Evolutionary conservation across 2,329 filamentous ascomycete species (phyloP).

Genomic region (Xenosphaeropsis pyriputrescens): DNA sequence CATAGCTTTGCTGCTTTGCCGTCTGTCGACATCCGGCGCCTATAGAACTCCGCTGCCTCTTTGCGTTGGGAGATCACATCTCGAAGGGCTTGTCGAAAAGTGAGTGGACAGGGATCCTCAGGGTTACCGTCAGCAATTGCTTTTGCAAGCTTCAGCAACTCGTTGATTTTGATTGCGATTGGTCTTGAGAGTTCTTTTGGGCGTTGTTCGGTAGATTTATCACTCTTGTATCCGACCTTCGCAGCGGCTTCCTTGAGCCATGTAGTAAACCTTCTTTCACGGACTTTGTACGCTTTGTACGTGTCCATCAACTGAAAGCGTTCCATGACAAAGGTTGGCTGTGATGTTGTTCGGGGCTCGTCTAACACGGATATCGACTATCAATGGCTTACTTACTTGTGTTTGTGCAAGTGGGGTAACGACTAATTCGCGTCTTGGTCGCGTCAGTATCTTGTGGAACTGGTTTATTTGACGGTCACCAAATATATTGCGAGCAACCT

Average conservation of each 20-base stretch:
- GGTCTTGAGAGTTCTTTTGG: not conserved
- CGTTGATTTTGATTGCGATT: constrained; percentile 1
- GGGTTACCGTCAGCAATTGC: not conserved
- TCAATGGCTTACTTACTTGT: too few species aligned
- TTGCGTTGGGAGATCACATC: constrained; percentile 3
- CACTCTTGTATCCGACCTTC: constrained; percentile 2
- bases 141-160: constrained; percentile 1
- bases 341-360: too few species aligned
- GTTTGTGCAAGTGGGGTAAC: too few species aligned
- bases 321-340: not conserved
- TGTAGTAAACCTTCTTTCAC: constrained; percentile 3
- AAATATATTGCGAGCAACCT: too few species aligned
- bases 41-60: constrained; percentile 1
- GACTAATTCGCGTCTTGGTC: too few species aligned
- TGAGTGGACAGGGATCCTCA: constrained; percentile 1
- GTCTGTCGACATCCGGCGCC: not conserved
- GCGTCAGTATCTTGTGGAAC: too few species aligned
- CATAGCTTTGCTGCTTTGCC: not conserved
- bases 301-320: constrained; percentile 2
- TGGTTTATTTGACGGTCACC: too few species aligned
- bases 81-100: constrained; percentile 1
- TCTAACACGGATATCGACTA: too few species aligned
- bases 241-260: constrained; percentile 5
- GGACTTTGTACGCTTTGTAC: constrained; percentile 6
- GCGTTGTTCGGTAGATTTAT: not conserved